Percentiles rank a stretch among this genome's conserved stretches.
Conservation (phyloP, 2,329 filamentous ascomycete species). For the Verticillium zaregamsianum region DNA sequence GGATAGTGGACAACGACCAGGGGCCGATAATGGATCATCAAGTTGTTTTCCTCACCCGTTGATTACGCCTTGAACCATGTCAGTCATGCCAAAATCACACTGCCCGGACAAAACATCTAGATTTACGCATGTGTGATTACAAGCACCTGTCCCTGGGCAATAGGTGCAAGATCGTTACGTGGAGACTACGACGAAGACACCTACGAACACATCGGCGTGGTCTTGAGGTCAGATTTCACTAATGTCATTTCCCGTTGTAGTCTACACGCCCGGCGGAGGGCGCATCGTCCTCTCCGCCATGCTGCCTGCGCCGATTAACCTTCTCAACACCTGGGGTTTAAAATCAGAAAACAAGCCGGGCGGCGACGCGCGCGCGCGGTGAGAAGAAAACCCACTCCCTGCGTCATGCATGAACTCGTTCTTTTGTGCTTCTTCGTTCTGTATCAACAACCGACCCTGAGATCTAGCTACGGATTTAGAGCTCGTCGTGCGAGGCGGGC, state of each 20-base stretch:
- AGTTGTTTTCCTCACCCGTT: not conserved
- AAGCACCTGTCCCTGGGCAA: too few relatives aligned
- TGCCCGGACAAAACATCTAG: too few relatives aligned
- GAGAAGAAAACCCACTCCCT: not conserved
- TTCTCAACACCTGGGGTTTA: constrained; percentile 8
- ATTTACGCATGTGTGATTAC: too few relatives aligned
- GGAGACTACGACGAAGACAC: too few relatives aligned
- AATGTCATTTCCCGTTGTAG: constrained; percentile 9
- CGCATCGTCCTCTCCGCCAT: constrained; percentile 7
- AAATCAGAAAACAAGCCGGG: constrained; percentile 8
- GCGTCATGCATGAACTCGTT: constrained; percentile 12
- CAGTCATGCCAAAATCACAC: not conserved
- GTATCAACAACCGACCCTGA: not conserved
- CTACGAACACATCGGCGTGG: not conserved
- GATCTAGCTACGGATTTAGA: constrained; percentile 49
- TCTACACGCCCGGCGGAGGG: constrained; percentile 11
- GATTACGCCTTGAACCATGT: not conserved
- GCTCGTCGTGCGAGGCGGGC: constrained; percentile 67
- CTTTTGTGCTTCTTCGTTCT: constrained; percentile 2
- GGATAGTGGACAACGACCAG: too few relatives aligned
- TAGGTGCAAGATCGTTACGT: too few relatives aligned
- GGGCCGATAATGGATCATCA: too few relatives aligned
- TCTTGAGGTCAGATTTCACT: constrained; percentile 5
- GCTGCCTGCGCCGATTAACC: constrained; percentile 15
- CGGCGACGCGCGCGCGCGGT: not conserved